Base-by-base conservation (phyloP, 108 stramenopile genomes). In the Cylindrotheca closterium region DNA sequence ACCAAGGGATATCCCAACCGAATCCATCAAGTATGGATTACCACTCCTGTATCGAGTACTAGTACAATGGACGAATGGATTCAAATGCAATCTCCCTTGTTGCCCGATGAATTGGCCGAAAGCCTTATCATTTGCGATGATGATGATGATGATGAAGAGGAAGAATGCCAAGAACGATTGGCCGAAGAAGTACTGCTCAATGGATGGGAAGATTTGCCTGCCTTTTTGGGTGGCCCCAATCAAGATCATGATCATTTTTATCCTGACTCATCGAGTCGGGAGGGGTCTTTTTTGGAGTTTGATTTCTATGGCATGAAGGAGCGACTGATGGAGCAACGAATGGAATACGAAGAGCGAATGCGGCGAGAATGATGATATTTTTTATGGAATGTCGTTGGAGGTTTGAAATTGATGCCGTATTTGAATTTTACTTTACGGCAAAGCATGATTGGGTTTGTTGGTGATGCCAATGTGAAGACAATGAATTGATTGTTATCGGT, bases 1-100 rank as follows among this genome's bases (percentile, higher is more conserved):
- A 76, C 79, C 10, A 42, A 68, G 22, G 82, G 82, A 47, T 83
- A 80, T 63, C 82, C 82, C 30, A 79, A 83, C 65, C 56, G 82
- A 47, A 28, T 83, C 37, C 68, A 83, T 49, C 62, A 68, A 25
- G 63, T 83, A 30, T 45, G 69, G 23, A 65, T 73, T 33, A 75
- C 79, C 1, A 15, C 15, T 42, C 37, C 37, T 42, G 37, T 42
- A 42, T 42, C 37, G 15, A 7, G 37, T 10, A 42, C 79, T 79
- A 7, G 37, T 10, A 42, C 79, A 77, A 75, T 83, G 29, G 65
- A 79, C 47, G 71, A 68, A 33, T 75, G 77, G 2, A 73, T 83
- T 72, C 78, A 80, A 37, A 55, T 83, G 18, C 64, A 74, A 37
- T 51, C 77, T 55, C 82, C 82, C 0, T 59, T 83, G 17, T 77